Percentiles rank a stretch among this genome's conserved stretches.
Evolutionary conservation across 169 alveolate species (phyloP).

Genomic region (Eimeria sp.): DNA sequence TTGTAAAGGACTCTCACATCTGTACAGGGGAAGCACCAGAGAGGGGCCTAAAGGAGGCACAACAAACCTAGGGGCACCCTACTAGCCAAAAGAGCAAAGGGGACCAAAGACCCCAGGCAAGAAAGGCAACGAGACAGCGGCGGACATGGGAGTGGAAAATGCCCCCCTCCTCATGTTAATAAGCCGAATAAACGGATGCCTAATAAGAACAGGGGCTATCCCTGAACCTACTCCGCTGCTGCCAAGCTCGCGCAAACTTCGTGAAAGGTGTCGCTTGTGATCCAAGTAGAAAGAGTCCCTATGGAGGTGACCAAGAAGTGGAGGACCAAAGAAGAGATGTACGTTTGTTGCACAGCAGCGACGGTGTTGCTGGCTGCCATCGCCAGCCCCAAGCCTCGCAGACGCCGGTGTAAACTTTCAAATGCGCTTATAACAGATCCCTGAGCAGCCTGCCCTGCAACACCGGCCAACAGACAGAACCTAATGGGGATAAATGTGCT

Average conservation of each 20-base stretch:
- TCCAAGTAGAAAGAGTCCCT: constrained; percentile 16
- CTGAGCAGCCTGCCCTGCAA: constrained; percentile 36
- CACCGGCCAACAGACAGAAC: not conserved
- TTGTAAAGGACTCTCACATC: not conserved
- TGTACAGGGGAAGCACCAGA: no score
- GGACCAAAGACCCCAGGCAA: not conserved
- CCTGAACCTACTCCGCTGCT: constrained; percentile 8
- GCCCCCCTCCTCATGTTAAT: no score
- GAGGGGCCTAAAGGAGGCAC: no score
- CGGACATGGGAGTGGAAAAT: not conserved
- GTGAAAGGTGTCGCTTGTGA: not conserved
- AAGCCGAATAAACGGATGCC: not conserved
- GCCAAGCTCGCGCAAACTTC: constrained; percentile 1
- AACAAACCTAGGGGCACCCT: no score
- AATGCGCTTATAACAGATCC: constrained; percentile 5
- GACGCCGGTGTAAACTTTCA: constrained; percentile 14
- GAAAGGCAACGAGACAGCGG: not conserved
- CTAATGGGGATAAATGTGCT: not conserved
- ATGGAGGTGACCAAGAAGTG: not conserved
- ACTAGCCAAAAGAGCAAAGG: no score
- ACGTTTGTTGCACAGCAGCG: not conserved
- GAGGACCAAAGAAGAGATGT: not conserved
- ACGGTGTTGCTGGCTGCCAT: constrained; percentile 9
- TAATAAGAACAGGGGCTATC: not conserved
- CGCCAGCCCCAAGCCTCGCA: constrained; percentile 48